Conservation (phyloP, 352 stramenopile genomes). For the Phytophthora vignae region DNA sequence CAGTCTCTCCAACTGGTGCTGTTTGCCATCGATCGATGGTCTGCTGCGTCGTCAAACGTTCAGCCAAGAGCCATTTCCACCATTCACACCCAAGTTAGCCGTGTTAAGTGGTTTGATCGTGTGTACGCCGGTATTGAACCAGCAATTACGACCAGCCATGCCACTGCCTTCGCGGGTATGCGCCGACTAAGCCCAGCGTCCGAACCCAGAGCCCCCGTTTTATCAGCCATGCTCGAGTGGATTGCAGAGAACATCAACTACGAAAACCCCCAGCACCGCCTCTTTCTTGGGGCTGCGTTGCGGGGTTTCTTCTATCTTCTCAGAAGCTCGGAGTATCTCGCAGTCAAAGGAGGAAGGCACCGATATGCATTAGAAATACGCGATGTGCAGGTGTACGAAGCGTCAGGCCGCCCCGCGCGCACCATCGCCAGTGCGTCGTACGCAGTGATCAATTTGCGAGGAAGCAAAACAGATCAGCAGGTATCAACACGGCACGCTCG, state of each 20-base stretch:
- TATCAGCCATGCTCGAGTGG: conserved; percentile 10
- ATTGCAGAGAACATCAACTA: conserved; percentile 1
- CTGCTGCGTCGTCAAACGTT: no score
- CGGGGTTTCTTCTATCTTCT: conserved; percentile 36
- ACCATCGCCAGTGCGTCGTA: not conserved
- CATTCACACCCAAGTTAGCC: conserved; percentile 26
- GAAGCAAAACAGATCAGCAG: not conserved
- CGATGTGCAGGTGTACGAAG: conserved; percentile 18
- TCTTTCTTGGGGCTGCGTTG: conserved; percentile 35
- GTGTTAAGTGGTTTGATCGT: conserved; percentile 29
- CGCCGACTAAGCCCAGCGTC: not conserved
- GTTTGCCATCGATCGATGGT: conserved; percentile 20
- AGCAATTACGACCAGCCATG: not conserved
- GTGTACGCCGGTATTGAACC: conserved; percentile 5
- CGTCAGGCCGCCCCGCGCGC: not conserved
- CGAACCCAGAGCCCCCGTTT: not conserved
- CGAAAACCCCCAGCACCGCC: conserved; percentile 20
- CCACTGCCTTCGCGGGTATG: conserved; percentile 14
- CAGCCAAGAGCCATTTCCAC: not conserved
- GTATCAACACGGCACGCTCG: not conserved
- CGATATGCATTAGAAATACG: conserved; percentile 18
- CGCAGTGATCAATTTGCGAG: not conserved
- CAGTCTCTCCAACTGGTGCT: conserved; percentile 31
- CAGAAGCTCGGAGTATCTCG: conserved; percentile 27
- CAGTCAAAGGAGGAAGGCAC: conserved; percentile 3